Conservation (phyloP, 208 protist genomes). For the Trypanosomatidae sp. region DNA sequence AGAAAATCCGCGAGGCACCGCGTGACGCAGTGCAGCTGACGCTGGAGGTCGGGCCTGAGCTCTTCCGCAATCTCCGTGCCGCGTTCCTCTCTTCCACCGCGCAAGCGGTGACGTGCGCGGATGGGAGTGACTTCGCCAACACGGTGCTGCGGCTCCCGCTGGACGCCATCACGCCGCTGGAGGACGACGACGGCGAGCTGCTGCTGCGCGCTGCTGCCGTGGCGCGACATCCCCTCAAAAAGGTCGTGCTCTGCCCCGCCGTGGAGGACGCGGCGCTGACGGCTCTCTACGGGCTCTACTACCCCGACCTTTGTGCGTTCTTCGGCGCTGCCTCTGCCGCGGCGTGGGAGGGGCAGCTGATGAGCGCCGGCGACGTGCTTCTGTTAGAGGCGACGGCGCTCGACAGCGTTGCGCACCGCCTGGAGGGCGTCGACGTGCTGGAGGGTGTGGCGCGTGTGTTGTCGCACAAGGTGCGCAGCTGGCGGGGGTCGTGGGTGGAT, state of each 20-base stretch:
- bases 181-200: conserved; percentile 27
- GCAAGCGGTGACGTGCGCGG: neutral
- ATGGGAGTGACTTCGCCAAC: conserved; percentile 28
- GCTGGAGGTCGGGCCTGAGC: conserved; percentile 30
- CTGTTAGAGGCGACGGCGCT: conserved; percentile 24
- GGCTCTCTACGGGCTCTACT: conserved; percentile 56
- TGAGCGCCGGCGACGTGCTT: conserved; percentile 66
- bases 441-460: conserved; percentile 28
- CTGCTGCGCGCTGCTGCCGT: neutral
- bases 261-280: conserved; percentile 47
- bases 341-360: conserved; percentile 43
- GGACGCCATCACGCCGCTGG: conserved; percentile 25
- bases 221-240: conserved; percentile 4
- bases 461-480: conserved; percentile 24
- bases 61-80: conserved; percentile 75
- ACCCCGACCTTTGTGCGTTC: conserved; percentile 40
- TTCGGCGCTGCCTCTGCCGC: conserved; percentile 30
- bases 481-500: conserved; percentile 22
- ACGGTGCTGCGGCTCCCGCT: conserved; percentile 17
- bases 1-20: neutral
- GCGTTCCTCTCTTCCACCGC: conserved; percentile 4
- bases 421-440: conserved; percentile 39
- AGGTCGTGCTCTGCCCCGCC: conserved; percentile 42
- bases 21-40: neutral
- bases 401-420: conserved; percentile 5